Evolutionary conservation across 257 asterid genomes (phyloP).

Genomic region (Plantago elongata): DNA sequence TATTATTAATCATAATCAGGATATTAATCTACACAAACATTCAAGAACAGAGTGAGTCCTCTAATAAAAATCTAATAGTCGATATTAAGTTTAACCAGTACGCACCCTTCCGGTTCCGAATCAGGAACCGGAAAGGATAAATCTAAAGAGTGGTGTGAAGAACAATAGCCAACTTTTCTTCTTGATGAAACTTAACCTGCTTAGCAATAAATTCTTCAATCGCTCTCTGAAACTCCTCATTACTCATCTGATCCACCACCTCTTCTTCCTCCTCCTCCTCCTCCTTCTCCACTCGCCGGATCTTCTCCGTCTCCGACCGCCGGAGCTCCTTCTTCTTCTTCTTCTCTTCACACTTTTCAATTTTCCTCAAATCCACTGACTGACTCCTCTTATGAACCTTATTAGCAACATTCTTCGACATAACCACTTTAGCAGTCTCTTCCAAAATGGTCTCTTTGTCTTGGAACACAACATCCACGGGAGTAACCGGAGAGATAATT

Average conservation of each 20-base stretch:
- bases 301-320: slow-evolving; percentile 49
- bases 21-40: too few species aligned
- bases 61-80: too few species aligned
- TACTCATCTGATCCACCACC: slow-evolving; percentile 49
- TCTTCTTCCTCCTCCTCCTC: slow-evolving; percentile 13
- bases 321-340: slow-evolving; percentile 34
- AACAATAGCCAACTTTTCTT: slow-evolving; percentile 62
- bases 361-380: slow-evolving; percentile 20
- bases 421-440: slow-evolving; percentile 21
- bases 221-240: slow-evolving; percentile 68
- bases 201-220: slow-evolving; percentile 71
- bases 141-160: slow-evolving; percentile 24
- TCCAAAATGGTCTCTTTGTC: slow-evolving; percentile 38
- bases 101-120: too few species aligned
- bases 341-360: neutral
- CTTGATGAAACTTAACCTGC: slow-evolving; percentile 65
- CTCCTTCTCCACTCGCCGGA: slow-evolving; percentile 27
- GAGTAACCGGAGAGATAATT: neutral
- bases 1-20: too few species aligned
- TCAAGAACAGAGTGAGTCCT: too few species aligned
- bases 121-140: too few species aligned
- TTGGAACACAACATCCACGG: slow-evolving; percentile 23
- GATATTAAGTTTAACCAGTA: too few species aligned
- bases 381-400: slow-evolving; percentile 23
- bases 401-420: neutral